Conservation (phyloP, 805 yeast genomes). For the Diddensiella caesifluorescens region DNA sequence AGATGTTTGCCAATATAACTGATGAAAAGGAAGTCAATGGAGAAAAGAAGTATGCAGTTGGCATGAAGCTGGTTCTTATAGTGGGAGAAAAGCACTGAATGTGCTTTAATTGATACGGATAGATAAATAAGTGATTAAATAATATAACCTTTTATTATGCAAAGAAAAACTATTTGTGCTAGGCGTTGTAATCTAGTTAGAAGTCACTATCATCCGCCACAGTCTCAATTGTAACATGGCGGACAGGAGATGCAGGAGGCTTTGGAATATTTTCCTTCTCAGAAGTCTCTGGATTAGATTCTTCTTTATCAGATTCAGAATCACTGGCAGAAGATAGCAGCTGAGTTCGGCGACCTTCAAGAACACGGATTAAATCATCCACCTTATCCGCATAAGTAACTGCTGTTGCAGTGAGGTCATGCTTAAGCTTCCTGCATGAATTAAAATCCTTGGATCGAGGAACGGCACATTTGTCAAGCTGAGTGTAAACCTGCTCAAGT, state of each 20-base stretch:
- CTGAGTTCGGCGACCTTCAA: conserved; percentile 14
- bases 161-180: too few species aligned
- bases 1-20: conserved; percentile 1
- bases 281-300: not conserved
- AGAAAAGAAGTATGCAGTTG: conserved; percentile 2
- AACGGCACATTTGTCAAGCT: conserved; percentile 17
- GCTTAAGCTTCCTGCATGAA: conserved; percentile 16
- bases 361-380: conserved; percentile 18
- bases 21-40: conserved; percentile 10
- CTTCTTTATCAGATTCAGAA: conserved; percentile 4
- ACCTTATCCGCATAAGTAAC: conserved; percentile 23
- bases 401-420: conserved; percentile 18
- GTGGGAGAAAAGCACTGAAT: conserved; percentile 7
- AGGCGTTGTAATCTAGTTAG: too few species aligned
- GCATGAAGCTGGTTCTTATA: conserved; percentile 11
- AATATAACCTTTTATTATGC: conserved; percentile 1
- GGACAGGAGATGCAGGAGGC: conserved; percentile 3
- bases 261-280: not conserved
- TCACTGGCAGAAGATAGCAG: conserved; percentile 10
- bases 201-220: conserved; percentile 22
- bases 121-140: not conserved
- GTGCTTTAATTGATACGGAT: too few species aligned
- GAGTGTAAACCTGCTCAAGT: conserved; percentile 23
- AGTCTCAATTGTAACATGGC: conserved; percentile 20
- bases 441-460: conserved; percentile 8